Conservation (phyloP, 768 basidiomycete genomes). For the Exidia glandulosa region DNA sequence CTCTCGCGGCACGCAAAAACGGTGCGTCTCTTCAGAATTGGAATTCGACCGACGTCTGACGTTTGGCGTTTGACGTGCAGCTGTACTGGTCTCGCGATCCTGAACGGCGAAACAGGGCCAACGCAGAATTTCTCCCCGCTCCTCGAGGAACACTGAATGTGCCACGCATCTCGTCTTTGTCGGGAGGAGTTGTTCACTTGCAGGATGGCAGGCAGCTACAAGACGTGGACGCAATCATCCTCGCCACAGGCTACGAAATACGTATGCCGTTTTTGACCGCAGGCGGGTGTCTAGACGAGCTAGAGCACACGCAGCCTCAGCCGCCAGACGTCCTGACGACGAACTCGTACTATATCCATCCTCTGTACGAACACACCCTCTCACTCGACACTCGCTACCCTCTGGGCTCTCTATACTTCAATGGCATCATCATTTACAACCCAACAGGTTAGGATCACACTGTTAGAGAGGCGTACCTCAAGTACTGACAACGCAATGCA, state of each 20-base stretch:
- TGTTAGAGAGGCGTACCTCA: no score
- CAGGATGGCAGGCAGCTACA: constrained; percentile 29
- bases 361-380: constrained; percentile 42
- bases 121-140: not conserved
- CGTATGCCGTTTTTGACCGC: constrained; percentile 36
- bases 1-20: constrained; percentile 26
- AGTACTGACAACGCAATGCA: no score
- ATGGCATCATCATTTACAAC: constrained; percentile 39
- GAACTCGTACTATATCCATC: constrained; percentile 45
- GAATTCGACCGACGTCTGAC: not conserved
- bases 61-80: not conserved
- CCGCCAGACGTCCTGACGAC: constrained; percentile 24
- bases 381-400: constrained; percentile 37
- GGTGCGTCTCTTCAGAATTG: no score
- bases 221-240: constrained; percentile 36
- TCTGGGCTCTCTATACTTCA: constrained; percentile 40
- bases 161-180: constrained; percentile 41
- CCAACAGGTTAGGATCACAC: no score
- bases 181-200: constrained; percentile 32
- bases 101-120: not conserved
- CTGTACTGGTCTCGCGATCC: not conserved
- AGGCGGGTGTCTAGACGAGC: constrained; percentile 5
- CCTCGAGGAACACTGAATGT: constrained; percentile 9
- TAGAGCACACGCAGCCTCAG: not conserved
- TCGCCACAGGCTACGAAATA: constrained; percentile 46